phyloP scores from a whole-genome alignment of 768 basidiomycete genomes.

The Infundibulicybe gibba region DNA sequence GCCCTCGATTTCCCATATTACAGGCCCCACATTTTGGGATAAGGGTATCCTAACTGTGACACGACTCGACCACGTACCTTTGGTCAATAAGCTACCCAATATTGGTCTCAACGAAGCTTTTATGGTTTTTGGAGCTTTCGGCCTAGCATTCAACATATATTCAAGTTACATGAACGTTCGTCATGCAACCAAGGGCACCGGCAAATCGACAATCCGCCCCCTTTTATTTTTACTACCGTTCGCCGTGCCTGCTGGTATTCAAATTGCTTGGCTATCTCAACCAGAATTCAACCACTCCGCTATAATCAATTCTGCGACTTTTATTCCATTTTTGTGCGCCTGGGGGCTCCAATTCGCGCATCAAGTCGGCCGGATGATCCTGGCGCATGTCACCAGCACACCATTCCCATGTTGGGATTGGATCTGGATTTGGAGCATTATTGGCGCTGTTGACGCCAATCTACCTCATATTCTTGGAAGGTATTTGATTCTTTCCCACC shows the following conservation, averaged over 20 bases:
- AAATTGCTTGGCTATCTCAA: slow-evolving; percentile 79
- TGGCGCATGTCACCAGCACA: slow-evolving; percentile 85
- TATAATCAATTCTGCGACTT: slow-evolving; percentile 73
- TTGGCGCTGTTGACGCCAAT: slow-evolving; percentile 84
- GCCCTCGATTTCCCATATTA: neutral
- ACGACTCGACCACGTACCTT: slow-evolving; percentile 46
- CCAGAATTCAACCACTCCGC: slow-evolving; percentile 55
- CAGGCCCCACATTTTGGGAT: slow-evolving; percentile 84
- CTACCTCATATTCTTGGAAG: slow-evolving; percentile 60
- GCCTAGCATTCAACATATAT: slow-evolving; percentile 76
- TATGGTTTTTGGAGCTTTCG: slow-evolving; percentile 75
- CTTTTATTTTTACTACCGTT: slow-evolving; percentile 81
- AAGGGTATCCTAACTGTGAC: slow-evolving; percentile 58
- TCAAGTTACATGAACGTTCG: slow-evolving; percentile 83
- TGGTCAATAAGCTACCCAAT: slow-evolving; percentile 54
- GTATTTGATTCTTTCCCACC: slow-evolving; percentile 44
- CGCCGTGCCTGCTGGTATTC: slow-evolving; percentile 60
- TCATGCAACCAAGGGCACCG: slow-evolving; percentile 16
- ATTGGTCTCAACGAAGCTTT: slow-evolving; percentile 81
- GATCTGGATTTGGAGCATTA: slow-evolving; percentile 78
- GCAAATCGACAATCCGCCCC: slow-evolving; percentile 46
- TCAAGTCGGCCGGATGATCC: slow-evolving; percentile 88
- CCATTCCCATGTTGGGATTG: slow-evolving; percentile 86
- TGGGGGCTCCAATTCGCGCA: slow-evolving; percentile 94
- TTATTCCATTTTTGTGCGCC: slow-evolving; percentile 85